Base-by-base conservation (phyloP, 1,284 basidiomycete species). In the Hymenochaete sp. region DNA sequence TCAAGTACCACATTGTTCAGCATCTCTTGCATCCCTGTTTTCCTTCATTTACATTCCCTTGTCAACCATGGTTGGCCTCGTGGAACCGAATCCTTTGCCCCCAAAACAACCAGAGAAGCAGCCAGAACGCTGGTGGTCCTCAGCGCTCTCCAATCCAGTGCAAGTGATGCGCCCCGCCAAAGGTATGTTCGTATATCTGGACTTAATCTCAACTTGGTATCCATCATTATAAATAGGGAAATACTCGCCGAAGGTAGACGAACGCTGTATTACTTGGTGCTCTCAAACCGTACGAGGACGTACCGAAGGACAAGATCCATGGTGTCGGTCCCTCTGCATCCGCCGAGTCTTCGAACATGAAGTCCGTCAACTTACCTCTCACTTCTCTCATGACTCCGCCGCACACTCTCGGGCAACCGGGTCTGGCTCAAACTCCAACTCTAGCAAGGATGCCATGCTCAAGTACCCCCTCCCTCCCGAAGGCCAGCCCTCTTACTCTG, bases 191-290 rank as follows among this genome's bases (percentile, higher is more conserved):
- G 16, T 26, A 19, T 46, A 9, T 39, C 21, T 27, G 25, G 26
- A 7, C n/a, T 19, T 14, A 13, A 9, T 26, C 3, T 3, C 26
- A 11, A 41, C 32, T 42, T 31, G 8, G 28, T 10, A 14, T 31
- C 14, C 14, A 10, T 31, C 9, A 10, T 10, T 31, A 31, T 31
- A 14, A 14, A 31, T 31, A 82, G 80, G 77, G 41, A 67, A 61
- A 55, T 70, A 70, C 53, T 79, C 79, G 1, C 68, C 70, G 10
- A 67, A 72, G 53, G 66, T 67, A 36, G 83, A 85, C 60, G 82
- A 87, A 61, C 77, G 80, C 60, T 86, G 82, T 60, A 65, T 86
- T 50, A 80, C 77, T 3, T 84, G 77, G 62, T 82, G 79, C 59
- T 71, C 77, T 1, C 83, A 87, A 59, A 72, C 68, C 36, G 65